phyloP scores from a whole-genome alignment of 306 rosid genomes.

The Alnus rubra region DNA sequence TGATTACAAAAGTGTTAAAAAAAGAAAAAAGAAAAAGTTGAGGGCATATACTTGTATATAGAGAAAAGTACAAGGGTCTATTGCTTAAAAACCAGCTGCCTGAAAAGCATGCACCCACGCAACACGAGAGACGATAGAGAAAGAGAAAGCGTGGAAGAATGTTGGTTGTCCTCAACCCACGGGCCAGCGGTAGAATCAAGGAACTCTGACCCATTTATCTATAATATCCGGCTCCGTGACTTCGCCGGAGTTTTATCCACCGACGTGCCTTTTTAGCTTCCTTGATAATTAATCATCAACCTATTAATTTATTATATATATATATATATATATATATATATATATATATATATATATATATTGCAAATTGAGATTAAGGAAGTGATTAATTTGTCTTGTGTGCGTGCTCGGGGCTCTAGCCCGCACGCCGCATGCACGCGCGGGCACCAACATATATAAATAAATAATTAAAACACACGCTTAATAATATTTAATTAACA shows the following conservation, averaged over 20 bases:
- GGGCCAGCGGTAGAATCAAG: neutral
- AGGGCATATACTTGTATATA: neutral
- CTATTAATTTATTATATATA: neutral
- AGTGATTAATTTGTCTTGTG: neutral
- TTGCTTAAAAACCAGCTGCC: neutral
- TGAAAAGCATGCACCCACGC: neutral
- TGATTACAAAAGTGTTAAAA: too few species aligned
- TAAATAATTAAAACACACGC: too few species aligned
- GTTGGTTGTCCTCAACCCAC: slow-evolving; percentile 7
- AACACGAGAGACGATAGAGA: neutral
- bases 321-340: neutral
- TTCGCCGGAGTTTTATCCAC: neutral
- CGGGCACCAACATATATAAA: neutral
- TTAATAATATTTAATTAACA: too few species aligned
- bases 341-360: neutral
- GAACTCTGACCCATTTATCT: neutral
- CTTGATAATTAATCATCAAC: neutral
- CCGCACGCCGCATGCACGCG: neutral
- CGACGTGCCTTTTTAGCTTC: neutral
- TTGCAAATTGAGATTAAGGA: neutral
- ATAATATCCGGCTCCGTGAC: neutral
- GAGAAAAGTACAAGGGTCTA: neutral
- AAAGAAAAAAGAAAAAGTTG: neutral
- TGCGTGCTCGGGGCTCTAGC: neutral
- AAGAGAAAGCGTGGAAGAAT: neutral